Conservation (phyloP, 176 grass and related monocot species). For the Avena sativa region DNA sequence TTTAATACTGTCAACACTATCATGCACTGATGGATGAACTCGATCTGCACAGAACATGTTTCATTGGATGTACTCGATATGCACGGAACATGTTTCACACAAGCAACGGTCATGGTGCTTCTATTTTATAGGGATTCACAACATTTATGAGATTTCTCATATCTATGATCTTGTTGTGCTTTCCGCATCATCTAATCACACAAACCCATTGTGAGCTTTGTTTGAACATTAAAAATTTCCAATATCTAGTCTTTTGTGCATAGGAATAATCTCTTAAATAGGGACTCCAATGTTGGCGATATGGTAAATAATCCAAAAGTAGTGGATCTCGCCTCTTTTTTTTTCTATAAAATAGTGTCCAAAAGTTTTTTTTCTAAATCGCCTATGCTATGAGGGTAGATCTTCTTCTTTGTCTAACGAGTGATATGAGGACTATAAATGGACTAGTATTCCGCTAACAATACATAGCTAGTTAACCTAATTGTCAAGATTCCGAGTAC, state of each 20-base stretch:
- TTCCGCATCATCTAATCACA: neutral
- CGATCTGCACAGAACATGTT: neutral
- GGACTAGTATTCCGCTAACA: neutral
- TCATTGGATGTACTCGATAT: neutral
- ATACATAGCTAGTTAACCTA: too few species aligned
- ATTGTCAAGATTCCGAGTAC: too few species aligned
- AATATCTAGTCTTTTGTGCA: neutral
- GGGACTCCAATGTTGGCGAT: neutral
- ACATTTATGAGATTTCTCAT: neutral
- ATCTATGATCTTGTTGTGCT: neutral
- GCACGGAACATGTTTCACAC: neutral
- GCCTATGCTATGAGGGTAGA: too few species aligned
- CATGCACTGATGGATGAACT: neutral
- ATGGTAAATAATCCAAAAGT: too few species aligned
- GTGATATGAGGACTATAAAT: neutral
- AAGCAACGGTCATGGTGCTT: neutral
- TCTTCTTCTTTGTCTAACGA: neutral
- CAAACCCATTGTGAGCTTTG: neutral
- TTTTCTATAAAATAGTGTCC: too few species aligned
- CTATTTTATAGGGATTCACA: neutral
- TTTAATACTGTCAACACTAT: neutral
- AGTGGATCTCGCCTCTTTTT: too few species aligned
- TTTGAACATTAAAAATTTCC: neutral
- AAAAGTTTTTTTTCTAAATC: too few species aligned
- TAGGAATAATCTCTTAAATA: neutral